These are phyloP conservation scores for Climacium dendroides DNA, from an alignment of 225 moss, liverwort and hornwort species.

Conservation along the genomic window DNA sequence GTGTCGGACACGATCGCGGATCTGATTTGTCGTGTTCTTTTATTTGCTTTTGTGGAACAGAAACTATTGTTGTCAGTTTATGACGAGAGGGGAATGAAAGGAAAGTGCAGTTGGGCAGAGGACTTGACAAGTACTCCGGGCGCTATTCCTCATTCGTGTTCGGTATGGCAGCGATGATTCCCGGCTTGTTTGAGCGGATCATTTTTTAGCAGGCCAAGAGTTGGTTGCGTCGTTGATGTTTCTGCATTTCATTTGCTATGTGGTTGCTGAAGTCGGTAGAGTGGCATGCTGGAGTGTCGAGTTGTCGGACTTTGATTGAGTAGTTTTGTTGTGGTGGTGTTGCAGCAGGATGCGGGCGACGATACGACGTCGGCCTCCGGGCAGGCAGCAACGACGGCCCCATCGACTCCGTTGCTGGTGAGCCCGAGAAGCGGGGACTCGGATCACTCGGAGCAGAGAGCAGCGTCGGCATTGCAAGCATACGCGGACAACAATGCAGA, in stretches of 20 bases:
- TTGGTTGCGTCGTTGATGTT: background rate
- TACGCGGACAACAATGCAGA: constrained; percentile 16
- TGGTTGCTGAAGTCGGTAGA: background rate
- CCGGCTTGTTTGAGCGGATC: background rate
- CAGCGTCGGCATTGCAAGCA: background rate
- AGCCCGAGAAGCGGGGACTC: constrained; percentile 41
- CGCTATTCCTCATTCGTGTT: constrained; percentile 4
- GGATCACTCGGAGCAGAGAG: constrained; percentile 7
- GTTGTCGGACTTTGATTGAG: background rate
- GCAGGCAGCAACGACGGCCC: constrained; percentile 18
- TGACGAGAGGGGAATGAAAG: constrained; percentile 24
- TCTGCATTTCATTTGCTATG: background rate
- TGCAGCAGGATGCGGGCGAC: constrained; percentile 14
- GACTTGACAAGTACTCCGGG: constrained; percentile 9
- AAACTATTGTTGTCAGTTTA: constrained; percentile 21
- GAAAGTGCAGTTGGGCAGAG: constrained; percentile 5
- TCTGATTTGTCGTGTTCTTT: background rate
- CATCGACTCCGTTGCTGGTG: constrained; percentile 23
- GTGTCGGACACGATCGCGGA: background rate
- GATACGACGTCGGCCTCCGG: constrained; percentile 44
- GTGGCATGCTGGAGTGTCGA: background rate
- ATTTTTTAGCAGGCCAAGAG: background rate
- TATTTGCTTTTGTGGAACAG: constrained; percentile 8
- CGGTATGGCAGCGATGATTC: constrained; percentile 11
- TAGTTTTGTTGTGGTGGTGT: background rate